Base-by-base conservation (phyloP, 495 filamentous ascomycete genomes). In the Aspergillus kassunensis region DNA sequence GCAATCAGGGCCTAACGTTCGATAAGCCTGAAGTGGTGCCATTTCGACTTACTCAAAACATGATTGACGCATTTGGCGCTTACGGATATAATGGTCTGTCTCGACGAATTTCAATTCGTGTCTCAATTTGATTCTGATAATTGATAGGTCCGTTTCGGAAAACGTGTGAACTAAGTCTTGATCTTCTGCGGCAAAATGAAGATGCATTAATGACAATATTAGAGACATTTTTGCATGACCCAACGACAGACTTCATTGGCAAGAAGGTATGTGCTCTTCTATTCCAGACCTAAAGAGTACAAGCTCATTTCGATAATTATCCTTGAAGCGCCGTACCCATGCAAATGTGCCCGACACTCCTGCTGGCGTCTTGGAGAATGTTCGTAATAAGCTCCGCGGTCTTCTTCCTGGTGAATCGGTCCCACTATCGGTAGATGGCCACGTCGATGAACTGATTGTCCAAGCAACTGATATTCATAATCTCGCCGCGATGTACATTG, bases 11-110 rank as follows among this genome's bases (percentile, higher is more conserved):
- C 9, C 81, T 92, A 53, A 96, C 91, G 0, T 97, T 99, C 60
- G 87, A 90, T 52, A 91, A 92, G 73, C 92, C 93, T 0, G 93
- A 99, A 65, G 74, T 86, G 40, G 93, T 99, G 13, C 93, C 93
- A n/a, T 99, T 99, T 77, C 89, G 93, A 16, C 77, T 99, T 34
- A 99, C 93, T 8, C 91, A 96, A 67, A 97, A 99, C 70, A 97
- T 99, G 91, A 77, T 91, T 12, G 89, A 95, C 60, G 95, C 93
- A 13, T 95, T 99, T 75, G 93, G 93, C 13, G 86, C 93, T 27
- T 89, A 92, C 61, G 87, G 91, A 43, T 90, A 90, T 65, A 92
- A 97, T 62, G 81, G 73, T 75, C 40, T 27, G 51, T 56, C 21
- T 12, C 16, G 5, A n/a, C 13, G 6, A 27, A 40, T 27, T 13